phyloP scores from a whole-genome alignment of 345 rosid genomes.

The Excoecaria agallocha region DNA sequence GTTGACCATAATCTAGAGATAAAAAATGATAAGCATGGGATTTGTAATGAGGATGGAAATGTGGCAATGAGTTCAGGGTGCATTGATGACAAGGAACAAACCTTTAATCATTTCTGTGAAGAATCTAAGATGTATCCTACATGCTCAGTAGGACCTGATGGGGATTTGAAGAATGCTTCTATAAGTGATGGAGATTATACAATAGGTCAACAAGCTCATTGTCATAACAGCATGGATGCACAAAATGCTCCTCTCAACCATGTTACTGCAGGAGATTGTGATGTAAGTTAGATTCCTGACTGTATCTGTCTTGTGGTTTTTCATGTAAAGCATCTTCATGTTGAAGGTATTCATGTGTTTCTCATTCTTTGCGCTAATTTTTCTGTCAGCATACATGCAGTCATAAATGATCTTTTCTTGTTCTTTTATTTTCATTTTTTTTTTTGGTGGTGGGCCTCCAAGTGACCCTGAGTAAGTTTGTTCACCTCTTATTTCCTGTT shows the following conservation, averaged over 20 bases:
- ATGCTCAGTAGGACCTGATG: constrained; percentile 27
- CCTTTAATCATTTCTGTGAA: constrained; percentile 17
- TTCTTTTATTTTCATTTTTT: no score
- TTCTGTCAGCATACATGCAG: neutral
- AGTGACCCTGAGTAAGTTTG: neutral
- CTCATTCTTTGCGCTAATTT: neutral
- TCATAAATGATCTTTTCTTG: neutral
- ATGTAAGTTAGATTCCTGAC: constrained; percentile 39
- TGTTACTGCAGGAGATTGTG: constrained; percentile 30
- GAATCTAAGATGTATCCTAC: constrained; percentile 27
- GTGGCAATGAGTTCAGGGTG: constrained; percentile 31
- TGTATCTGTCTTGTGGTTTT: constrained; percentile 6
- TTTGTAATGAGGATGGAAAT: constrained; percentile 31
- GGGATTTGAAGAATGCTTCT: constrained; percentile 19
- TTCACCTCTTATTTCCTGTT: neutral
- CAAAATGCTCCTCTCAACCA: constrained; percentile 31
- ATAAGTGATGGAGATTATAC: constrained; percentile 27
- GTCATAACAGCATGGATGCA: constrained; percentile 33
- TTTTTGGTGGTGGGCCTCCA: no score
- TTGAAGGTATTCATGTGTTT: neutral
- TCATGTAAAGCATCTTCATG: constrained; percentile 10
- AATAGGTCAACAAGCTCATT: constrained; percentile 32
- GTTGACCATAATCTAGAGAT: constrained; percentile 34
- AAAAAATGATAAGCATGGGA: constrained; percentile 22
- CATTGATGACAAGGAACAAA: constrained; percentile 34